These are phyloP conservation scores for Magnaporthiopsis incrustans DNA, from an alignment of 2,329 filamentous ascomycete genomes.

Conservation along the genomic window DNA sequence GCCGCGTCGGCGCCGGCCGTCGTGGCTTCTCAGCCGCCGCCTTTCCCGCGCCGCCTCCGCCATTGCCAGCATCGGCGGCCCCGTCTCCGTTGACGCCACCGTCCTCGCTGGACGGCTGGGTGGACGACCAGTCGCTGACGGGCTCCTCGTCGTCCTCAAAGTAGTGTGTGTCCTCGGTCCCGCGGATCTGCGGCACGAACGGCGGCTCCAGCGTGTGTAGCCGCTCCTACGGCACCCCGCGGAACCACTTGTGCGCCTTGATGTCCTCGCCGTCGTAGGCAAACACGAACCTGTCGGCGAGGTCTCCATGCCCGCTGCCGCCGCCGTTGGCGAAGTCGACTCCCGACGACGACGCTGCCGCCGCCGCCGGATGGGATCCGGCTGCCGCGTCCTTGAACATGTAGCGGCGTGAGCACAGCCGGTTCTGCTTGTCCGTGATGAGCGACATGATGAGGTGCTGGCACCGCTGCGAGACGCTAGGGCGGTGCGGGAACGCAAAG, in stretches of 20 bases:
- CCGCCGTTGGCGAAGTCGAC: slow-evolving; percentile 16
- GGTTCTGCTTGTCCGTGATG: slow-evolving; percentile 64
- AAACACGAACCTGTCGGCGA: slow-evolving; percentile 58
- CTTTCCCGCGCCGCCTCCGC: background rate
- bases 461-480: slow-evolving; percentile 59
- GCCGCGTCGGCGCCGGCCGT: slow-evolving; percentile 3
- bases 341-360: slow-evolving; percentile 16
- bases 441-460: slow-evolving; percentile 68
- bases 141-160: slow-evolving; percentile 78
- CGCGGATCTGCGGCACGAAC: slow-evolving; percentile 66
- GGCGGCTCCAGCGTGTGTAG: slow-evolving; percentile 66
- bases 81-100: background rate
- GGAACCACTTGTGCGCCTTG: slow-evolving; percentile 82
- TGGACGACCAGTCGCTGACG: slow-evolving; percentile 44
- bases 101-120: slow-evolving; percentile 11
- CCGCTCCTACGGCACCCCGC: slow-evolving; percentile 66
- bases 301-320: slow-evolving; percentile 11
- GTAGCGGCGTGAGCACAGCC: slow-evolving; percentile 72
- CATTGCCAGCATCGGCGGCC: background rate
- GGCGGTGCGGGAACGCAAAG: slow-evolving; percentile 62
- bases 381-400: slow-evolving; percentile 49
- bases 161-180: slow-evolving; percentile 71
- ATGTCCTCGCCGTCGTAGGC: slow-evolving; percentile 82
- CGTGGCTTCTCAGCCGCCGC: background rate
- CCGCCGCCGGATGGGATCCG: slow-evolving; percentile 9